phyloP scores from a whole-genome alignment of 768 basidiomycete genomes.

The Lactarius hengduanensis region DNA sequence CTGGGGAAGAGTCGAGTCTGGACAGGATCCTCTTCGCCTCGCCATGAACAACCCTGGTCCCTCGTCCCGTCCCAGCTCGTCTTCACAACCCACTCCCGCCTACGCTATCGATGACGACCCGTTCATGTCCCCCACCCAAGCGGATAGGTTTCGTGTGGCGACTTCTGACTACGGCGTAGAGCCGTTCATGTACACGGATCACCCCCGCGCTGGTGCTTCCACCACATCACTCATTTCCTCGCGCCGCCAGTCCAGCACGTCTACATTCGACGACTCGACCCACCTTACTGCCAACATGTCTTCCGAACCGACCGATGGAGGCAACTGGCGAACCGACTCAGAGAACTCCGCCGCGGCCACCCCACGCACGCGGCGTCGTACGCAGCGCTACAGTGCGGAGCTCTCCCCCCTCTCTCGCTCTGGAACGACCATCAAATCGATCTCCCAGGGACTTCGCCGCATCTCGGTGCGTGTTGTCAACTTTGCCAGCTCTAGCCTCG shows the following conservation, averaged over 20 bases:
- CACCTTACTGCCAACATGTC: conserved; percentile 57
- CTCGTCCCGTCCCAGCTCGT: conserved; percentile 11
- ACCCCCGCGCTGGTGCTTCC: conserved; percentile 47
- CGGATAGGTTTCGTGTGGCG: conserved; percentile 30
- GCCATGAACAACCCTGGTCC: conserved; percentile 31
- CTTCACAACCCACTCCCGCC: background rate
- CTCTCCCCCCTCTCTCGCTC: conserved; percentile 63
- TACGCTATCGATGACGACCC: conserved; percentile 44
- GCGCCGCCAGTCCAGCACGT: conserved; percentile 35
- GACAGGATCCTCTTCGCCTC: conserved; percentile 49
- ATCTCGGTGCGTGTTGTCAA: conserved; percentile 83
- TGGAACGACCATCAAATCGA: conserved; percentile 54
- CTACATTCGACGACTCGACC: conserved; percentile 56
- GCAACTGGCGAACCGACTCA: conserved; percentile 32
- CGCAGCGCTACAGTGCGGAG: conserved; percentile 51
- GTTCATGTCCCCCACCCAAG: conserved; percentile 45
- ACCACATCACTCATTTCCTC: conserved; percentile 50
- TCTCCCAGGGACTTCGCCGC: conserved; percentile 56
- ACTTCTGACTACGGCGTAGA: conserved; percentile 26
- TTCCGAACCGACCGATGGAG: conserved; percentile 32
- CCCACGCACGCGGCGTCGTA: conserved; percentile 41
- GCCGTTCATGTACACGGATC: conserved; percentile 40
- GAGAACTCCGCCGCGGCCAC: conserved; percentile 39
- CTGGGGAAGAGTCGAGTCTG: conserved; percentile 50
- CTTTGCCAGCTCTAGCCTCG: conserved; percentile 58